These are phyloP conservation scores for Fusarium circinatum DNA, from an alignment of 2,329 filamentous ascomycete species.

Conservation along the genomic window DNA sequence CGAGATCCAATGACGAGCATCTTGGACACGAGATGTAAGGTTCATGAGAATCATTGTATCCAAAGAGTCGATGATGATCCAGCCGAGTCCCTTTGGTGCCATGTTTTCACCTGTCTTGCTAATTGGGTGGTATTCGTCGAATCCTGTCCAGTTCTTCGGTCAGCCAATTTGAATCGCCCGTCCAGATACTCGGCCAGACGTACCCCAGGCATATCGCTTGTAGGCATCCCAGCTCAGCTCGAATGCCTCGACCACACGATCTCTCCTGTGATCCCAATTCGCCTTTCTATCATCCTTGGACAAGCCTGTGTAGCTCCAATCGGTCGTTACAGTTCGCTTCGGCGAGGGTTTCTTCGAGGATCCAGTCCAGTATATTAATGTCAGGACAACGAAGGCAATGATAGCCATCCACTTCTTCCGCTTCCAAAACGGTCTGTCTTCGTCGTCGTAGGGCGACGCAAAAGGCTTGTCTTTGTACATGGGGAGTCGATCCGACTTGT, in stretches of 20 bases:
- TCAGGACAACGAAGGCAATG: slow-evolving; percentile 63
- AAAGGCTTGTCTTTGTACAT: slow-evolving; percentile 99
- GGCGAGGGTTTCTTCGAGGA: slow-evolving; percentile 55
- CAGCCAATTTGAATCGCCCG: slow-evolving; percentile 34
- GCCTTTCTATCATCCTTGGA: slow-evolving; percentile 59
- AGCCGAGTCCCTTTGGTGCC: slow-evolving; percentile 89
- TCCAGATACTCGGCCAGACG: slow-evolving; percentile 46
- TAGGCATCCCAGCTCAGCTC: slow-evolving; percentile 93
- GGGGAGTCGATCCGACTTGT: slow-evolving; percentile 65
- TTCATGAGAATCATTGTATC: slow-evolving; percentile 99
- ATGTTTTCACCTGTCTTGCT: slow-evolving; percentile 84
- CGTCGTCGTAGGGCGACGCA: slow-evolving; percentile 64
- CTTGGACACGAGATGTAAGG: slow-evolving; percentile 82
- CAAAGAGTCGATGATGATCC: slow-evolving; percentile 96
- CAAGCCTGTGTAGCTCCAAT: slow-evolving; percentile 68
- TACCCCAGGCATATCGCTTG: slow-evolving; percentile 93
- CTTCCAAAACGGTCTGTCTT: slow-evolving; percentile 67
- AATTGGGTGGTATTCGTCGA: slow-evolving; percentile 87
- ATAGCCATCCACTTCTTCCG: slow-evolving; percentile 69
- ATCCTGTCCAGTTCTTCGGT: slow-evolving; percentile 60
- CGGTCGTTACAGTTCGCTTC: slow-evolving; percentile 52
- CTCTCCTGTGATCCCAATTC: slow-evolving; percentile 81
- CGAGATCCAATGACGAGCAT: slow-evolving; percentile 90
- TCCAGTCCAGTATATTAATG: slow-evolving; percentile 77
- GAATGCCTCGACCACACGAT: slow-evolving; percentile 89